These are phyloP conservation scores for thale cress (Arabidopsis thaliana) DNA, from an alignment of 345 rosid genomes.

Conservation along the genomic window DNA sequence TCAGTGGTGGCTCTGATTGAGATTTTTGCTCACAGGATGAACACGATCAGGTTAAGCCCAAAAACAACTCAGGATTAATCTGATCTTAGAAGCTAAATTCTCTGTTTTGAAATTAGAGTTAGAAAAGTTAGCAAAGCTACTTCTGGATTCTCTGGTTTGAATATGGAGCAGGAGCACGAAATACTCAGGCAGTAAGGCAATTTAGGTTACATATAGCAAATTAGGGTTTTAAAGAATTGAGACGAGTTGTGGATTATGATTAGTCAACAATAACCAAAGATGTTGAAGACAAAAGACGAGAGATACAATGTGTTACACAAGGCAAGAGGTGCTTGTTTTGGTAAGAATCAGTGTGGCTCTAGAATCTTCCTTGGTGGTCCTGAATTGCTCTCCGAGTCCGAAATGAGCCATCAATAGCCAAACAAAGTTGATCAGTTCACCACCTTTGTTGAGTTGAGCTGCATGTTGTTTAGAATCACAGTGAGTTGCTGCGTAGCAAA, in stretches of 20 bases:
- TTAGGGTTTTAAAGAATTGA: background rate
- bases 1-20: background rate
- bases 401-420: conserved; percentile 63
- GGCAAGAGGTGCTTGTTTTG: background rate
- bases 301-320: conserved; percentile 4
- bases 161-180: background rate
- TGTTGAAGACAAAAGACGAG: background rate
- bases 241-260: background rate
- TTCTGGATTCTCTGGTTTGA: background rate
- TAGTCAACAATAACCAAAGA: background rate
- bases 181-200: too few species aligned
- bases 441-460: conserved; percentile 50
- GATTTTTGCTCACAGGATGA: background rate
- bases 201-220: background rate
- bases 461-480: conserved; percentile 44
- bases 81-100: background rate
- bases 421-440: conserved; percentile 55
- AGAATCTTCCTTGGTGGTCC: conserved; percentile 48
- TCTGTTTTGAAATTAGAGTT: background rate
- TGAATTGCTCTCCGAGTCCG: conserved; percentile 56
- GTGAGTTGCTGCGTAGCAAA: conserved; percentile 37
- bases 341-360: conserved; percentile 37
- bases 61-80: background rate
- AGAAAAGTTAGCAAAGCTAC: background rate
- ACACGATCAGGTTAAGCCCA: background rate